Base-by-base conservation (phyloP, 164 flowering plant species). In the Berberis thunbergii region DNA sequence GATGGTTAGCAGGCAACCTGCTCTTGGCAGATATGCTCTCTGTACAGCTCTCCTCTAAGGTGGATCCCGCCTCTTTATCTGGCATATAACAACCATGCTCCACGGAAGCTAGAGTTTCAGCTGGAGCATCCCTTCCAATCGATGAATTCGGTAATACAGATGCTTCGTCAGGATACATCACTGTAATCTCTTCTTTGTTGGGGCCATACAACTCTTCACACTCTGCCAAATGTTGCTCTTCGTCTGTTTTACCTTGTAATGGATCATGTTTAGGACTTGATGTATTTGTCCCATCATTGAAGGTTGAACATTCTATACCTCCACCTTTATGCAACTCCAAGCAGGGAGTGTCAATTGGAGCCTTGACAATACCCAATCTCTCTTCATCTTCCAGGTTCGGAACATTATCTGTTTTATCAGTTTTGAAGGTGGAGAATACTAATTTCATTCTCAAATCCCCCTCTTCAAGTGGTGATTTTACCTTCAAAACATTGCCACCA, bases 191-290 rank as follows among this genome's bases (percentile, higher is more conserved):
- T 70, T 82, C 89, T 75, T 77, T 84, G 41, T 89, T 94, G 2
- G 88, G 93, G 57, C 92, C 94, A 76, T 91, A 86, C 65, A 86
- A 64, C 69, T 85, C 97, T 78, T 87, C 94, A 77, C 85, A 86
- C 60, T 89, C 96, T 41, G 80, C 89, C 57, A 76, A 58, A 59
- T 85, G 84, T 61, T 70, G 85, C 63, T 84, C 91, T 55, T 72
- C 82, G 58, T 65, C 78, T 64, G 61, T 84, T 67, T 69, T 78
- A 69, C 59, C 73, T 41, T 53, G 64, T 56, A 67, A 9, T 7
- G 74, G 9, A 67, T 75, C 76, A 10, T 40, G 53, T 64, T 74
- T 54, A 65, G 48, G 65, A 70, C 61, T 63, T 38, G 72, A 55
- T 26, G 69, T 63, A 4, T 68, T 73, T 49, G 53, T 58, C 48